Evolutionary conservation across 148 eudicot species (phyloP).

Genomic region (Amaranthus palmeri): DNA sequence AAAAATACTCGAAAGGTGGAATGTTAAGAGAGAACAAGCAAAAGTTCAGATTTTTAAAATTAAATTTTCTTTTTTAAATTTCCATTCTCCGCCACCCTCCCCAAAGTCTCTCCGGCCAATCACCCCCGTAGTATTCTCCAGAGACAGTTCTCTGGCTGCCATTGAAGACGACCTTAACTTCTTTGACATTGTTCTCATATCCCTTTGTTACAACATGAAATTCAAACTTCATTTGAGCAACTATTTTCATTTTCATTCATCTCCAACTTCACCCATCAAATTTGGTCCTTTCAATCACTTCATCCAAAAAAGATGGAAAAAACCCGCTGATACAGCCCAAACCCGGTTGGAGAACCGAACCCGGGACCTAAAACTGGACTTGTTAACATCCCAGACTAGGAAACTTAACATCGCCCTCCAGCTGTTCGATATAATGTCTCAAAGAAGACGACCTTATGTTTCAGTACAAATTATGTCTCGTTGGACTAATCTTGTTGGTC

Average conservation of each 20-base stretch:
- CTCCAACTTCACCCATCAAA: slow-evolving; percentile 15
- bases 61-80: too few species aligned
- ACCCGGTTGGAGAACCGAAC: slow-evolving; percentile 66
- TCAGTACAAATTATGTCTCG: slow-evolving; percentile 60
- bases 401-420: slow-evolving; percentile 48
- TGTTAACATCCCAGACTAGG: slow-evolving; percentile 25
- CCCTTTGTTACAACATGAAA: slow-evolving; percentile 15
- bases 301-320: slow-evolving; percentile 55
- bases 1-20: too few species aligned
- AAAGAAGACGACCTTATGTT: slow-evolving; percentile 45
- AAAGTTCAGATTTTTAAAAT: too few species aligned
- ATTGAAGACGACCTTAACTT: neutral
- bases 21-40: too few species aligned
- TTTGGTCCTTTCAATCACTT: slow-evolving; percentile 57
- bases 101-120: too few species aligned
- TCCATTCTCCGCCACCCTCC: too few species aligned
- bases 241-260: slow-evolving; percentile 6
- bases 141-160: too few species aligned
- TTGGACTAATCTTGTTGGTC: slow-evolving; percentile 54
- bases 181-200: neutral
- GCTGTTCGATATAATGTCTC: slow-evolving; percentile 55
- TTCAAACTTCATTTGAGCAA: slow-evolving; percentile 12
- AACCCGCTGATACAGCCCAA: slow-evolving; percentile 62
- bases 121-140: too few species aligned
- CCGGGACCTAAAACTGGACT: slow-evolving; percentile 63